A percentile compares a stretch with the other conserved stretches of the same genome.
Conservation (phyloP, 148 eudicot genomes). For the Cornus florida region DNA sequence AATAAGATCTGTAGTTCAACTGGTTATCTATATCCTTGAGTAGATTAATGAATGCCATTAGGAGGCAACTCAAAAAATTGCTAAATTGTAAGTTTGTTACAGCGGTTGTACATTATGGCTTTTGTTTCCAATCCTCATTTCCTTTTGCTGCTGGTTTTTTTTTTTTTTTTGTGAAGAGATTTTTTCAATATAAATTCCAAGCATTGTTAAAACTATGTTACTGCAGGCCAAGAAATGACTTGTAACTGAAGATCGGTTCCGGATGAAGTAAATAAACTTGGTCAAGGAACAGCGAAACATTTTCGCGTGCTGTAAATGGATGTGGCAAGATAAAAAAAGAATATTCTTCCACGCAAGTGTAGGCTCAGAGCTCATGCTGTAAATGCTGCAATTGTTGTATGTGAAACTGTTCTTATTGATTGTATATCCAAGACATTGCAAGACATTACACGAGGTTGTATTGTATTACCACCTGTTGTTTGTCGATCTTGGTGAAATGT, state of each 20-base stretch:
- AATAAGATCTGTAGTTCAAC: no score
- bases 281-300: neutral
- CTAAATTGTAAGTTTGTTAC: neutral
- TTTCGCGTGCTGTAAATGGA: neutral
- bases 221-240: conserved; percentile 37
- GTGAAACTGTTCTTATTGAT: neutral
- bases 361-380: neutral
- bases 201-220: neutral
- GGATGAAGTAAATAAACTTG: neutral
- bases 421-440: neutral
- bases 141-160: neutral
- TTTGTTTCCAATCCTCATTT: neutral
- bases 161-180: neutral
- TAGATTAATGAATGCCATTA: neutral
- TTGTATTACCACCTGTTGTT: neutral
- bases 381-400: neutral
- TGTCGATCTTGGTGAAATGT: neutral
- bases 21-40: no score
- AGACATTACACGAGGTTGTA: neutral
- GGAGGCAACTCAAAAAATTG: neutral
- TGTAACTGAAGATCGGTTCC: neutral
- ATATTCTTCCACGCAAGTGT: neutral
- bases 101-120: neutral
- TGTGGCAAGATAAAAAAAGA: neutral
- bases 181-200: neutral